Percentiles rank a stretch among this genome's conserved stretches.
These are phyloP conservation scores for grape (Vitis vinifera) DNA, from an alignment of 164 flowering plant genomes.

Conservation along the genomic window ASM3070453v1 NC_081810.1:6167001-6167500, in stretches of 20 bases:
- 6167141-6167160: not conserved
- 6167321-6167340: constrained; percentile 87
- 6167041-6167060: too few relatives aligned
- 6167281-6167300: too few relatives aligned
- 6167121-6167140: too few relatives aligned
- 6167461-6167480: constrained; percentile 48
- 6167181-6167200: constrained; percentile 71
- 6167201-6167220: constrained; percentile 62
- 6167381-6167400: constrained; percentile 68
- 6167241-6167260: not conserved
- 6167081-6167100: too few relatives aligned
- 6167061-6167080: too few relatives aligned
- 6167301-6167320: constrained; percentile 27
- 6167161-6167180: constrained; percentile 43
- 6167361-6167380: constrained; percentile 69
- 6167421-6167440: constrained; percentile 58
- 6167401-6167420: constrained; percentile 65
- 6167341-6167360: constrained; percentile 78
- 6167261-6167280: too few relatives aligned
- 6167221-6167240: constrained; percentile 80
- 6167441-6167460: constrained; percentile 57
- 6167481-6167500: constrained; percentile 56
- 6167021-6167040: constrained; percentile 47
- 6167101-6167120: too few relatives aligned
- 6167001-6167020: constrained; percentile 81